Evolutionary conservation across 1,284 basidiomycete genomes (phyloP).

Genomic region (Schizophyllum amplum): DNA sequence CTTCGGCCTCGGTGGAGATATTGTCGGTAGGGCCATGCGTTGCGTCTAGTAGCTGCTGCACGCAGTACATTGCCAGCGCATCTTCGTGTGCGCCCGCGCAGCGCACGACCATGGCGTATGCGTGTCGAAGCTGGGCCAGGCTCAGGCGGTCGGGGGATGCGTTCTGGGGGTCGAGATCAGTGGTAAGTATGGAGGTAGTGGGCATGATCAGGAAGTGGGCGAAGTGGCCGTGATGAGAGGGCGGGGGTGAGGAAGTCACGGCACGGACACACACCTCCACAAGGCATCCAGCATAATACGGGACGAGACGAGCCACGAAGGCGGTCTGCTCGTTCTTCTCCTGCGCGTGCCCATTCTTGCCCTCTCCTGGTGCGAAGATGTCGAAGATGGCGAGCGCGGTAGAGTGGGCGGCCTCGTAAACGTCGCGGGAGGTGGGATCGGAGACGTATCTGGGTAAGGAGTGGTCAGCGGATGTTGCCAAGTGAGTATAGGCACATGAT

Average conservation of each 20-base stretch:
- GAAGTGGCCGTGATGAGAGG: too few relatives aligned
- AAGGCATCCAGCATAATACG: conserved; percentile 58
- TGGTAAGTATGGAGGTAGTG: too few relatives aligned
- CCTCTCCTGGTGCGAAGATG: conserved; percentile 38
- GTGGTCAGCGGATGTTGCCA: too few relatives aligned
- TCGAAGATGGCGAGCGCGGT: conserved; percentile 63
- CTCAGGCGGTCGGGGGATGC: conserved; percentile 50
- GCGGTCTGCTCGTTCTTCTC: conserved; percentile 1
- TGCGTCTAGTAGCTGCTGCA: conserved; percentile 41
- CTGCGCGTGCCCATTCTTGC: conserved; percentile 10
- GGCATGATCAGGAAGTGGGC: too few relatives aligned
- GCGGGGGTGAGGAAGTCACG: conserved; percentile 4
- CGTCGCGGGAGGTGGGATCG: conserved; percentile 51
- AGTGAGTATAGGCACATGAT: too few relatives aligned
- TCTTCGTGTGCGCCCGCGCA: conserved; percentile 21
- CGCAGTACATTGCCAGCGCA: conserved; percentile 53
- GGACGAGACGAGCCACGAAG: conserved; percentile 45
- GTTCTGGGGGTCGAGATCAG: conserved; percentile 36
- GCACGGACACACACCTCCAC: conserved; percentile 43
- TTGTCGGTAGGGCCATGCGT: conserved; percentile 8
- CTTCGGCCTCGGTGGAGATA: background rate
- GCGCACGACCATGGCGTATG: conserved; percentile 33
- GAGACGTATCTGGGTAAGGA: conserved; percentile 38
- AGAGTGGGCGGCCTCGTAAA: conserved; percentile 70
- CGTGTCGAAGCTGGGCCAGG: conserved; percentile 52